Evolutionary conservation across 352 stramenopile genomes (phyloP), one percentile per base, ranked within the genome.

Genomic region (Phytopythium mirpurense): DNA sequence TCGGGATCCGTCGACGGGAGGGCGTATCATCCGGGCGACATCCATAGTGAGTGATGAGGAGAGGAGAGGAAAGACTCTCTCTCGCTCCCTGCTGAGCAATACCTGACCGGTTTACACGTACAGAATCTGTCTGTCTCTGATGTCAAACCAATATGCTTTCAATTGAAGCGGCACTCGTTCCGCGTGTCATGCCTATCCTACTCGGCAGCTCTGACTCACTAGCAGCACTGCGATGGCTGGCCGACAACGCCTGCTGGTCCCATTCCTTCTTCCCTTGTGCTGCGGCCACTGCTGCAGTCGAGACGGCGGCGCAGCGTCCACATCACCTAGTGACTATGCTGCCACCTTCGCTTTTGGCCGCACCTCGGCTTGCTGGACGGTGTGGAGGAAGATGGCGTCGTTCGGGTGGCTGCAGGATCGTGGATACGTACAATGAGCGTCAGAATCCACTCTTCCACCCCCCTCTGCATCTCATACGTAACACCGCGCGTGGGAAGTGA

Each of bases 351-450:
- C 83, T 65, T 94, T 93, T 12, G 82, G 83, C 42, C 76, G 80
- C 51, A 97, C 86, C 59, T 98, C 93, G 19, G 70, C 68, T 37
- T 90, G 80, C 56, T 96, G 72, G 46, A 98, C 81, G 15, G 73
- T 67, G 49, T 96, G 90, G 24, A 98, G 71, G 70, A 92, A 98
- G 59, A 98, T 91, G 45, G 95, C 85, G 64, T 98, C 95, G 54
- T 92, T 83, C 26, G 93, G 93, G 61, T 98, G 90, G 51, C 82
- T 92, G 51, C 35, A 63, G 44, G 14, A 59, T 59, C 14, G 57
- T 16, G 49, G 45, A 32, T 27, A 32, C 36, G 24, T 18, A 45
- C 43, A 19, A 37, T 23, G 57, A 38, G 21, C 52, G 38, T 57
- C 35, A 43, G 38, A 12, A 38, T 10, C 18, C 16, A 38, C 15